Conservation (phyloP, 768 basidiomycete species). For the Mycena sanguinolenta region DNA sequence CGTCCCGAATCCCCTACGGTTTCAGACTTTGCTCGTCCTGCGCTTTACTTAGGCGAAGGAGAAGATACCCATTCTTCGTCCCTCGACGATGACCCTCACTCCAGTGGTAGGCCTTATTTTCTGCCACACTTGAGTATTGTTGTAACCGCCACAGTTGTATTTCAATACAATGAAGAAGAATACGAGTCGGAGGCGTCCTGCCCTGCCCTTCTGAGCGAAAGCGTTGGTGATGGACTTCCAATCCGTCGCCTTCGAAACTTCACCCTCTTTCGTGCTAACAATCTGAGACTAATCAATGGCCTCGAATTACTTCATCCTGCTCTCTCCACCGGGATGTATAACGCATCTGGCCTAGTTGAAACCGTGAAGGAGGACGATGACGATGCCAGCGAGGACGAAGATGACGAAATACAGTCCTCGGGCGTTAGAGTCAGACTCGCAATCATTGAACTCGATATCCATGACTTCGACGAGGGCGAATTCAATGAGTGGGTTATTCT, state of each 20-base stretch:
- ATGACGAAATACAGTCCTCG: neutral
- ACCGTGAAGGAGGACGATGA: conserved; percentile 37
- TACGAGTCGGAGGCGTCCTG: conserved; percentile 56
- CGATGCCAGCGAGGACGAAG: conserved; percentile 24
- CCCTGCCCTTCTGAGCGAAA: conserved; percentile 13
- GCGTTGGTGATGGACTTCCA: conserved; percentile 58
- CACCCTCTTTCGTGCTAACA: conserved; percentile 59
- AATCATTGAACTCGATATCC: conserved; percentile 63
- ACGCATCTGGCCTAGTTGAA: conserved; percentile 57
- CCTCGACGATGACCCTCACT: neutral
- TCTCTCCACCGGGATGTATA: conserved; percentile 42
- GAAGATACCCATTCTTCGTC: neutral
- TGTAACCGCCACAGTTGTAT: neutral
- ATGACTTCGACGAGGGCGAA: conserved; percentile 51
- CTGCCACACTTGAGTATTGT: neutral
- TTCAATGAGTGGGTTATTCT: conserved; percentile 60
- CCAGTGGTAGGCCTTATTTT: neutral
- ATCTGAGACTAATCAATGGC: conserved; percentile 55
- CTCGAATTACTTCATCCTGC: conserved; percentile 53
- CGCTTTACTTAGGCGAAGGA: neutral
- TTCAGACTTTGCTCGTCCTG: conserved; percentile 12
- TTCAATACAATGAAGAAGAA: neutral
- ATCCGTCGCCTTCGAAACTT: conserved; percentile 70
- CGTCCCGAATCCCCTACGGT: conserved; percentile 13
- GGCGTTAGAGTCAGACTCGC: conserved; percentile 48